These are phyloP conservation scores for Hypoxylon intermedium DNA, from an alignment of 495 filamentous ascomycete genomes.

Conservation along the genomic window DNA sequence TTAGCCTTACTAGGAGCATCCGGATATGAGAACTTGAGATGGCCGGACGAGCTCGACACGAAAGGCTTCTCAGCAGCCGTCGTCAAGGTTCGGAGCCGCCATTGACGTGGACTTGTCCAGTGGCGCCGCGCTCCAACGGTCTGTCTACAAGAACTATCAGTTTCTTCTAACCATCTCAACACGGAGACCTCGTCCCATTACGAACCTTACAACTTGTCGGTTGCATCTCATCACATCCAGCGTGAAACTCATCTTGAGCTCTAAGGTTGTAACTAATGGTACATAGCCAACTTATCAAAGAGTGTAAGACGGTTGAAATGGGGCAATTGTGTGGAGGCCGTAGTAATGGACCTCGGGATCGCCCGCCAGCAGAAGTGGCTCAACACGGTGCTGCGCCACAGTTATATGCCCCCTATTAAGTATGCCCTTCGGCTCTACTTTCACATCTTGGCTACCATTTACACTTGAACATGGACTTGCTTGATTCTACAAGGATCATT, in stretches of 20 bases:
- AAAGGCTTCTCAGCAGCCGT: constrained; percentile 18
- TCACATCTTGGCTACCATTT: too few relatives aligned
- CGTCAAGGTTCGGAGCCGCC: constrained; percentile 14
- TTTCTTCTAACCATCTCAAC: not conserved
- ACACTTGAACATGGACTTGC: too few relatives aligned
- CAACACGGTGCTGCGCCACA: constrained; percentile 10
- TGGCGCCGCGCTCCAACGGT: not conserved
- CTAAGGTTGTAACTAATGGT: not conserved
- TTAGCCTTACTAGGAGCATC: not conserved
- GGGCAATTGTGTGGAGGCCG: constrained; percentile 4
- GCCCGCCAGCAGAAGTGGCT: constrained; percentile 1
- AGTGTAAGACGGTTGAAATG: constrained; percentile 10
- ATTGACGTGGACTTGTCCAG: not conserved
- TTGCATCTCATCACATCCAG: constrained; percentile 10
- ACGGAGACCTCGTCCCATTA: not conserved
- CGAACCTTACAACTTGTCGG: constrained; percentile 17
- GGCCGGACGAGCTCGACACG: constrained; percentile 23
- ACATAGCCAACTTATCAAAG: not conserved
- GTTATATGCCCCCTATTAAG: not conserved
- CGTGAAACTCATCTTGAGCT: constrained; percentile 13
- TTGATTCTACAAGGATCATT: too few relatives aligned
- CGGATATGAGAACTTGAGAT: constrained; percentile 18
- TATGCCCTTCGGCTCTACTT: not conserved
- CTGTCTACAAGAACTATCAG: constrained; percentile 16
- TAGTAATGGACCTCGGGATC: not conserved